Evolutionary conservation across 495 filamentous ascomycete species (phyloP).

Genomic region (Xylaria venustula): DNA sequence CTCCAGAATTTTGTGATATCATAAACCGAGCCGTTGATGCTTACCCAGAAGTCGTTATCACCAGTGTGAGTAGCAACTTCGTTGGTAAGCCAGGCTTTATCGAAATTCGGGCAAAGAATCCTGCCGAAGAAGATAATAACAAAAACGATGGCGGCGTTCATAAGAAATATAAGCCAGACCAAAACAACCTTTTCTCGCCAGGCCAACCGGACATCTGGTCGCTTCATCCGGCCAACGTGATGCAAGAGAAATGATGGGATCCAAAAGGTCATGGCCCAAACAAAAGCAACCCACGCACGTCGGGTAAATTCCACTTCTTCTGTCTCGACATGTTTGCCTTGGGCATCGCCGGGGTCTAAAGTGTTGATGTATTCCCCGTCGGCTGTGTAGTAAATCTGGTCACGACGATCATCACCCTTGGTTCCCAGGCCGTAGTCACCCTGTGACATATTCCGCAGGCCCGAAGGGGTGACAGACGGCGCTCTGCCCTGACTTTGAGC

Average conservation of each 20-base stretch:
- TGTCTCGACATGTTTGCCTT: slow-evolving; percentile 73
- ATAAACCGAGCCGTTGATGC: slow-evolving; percentile 85
- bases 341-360: slow-evolving; percentile 72
- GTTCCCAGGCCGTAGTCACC: slow-evolving; percentile 85
- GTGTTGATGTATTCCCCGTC: slow-evolving; percentile 55
- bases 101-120: slow-evolving; percentile 83
- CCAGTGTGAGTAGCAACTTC: slow-evolving; percentile 72
- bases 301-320: slow-evolving; percentile 60
- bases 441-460: slow-evolving; percentile 57
- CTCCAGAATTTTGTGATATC: slow-evolving; percentile 88
- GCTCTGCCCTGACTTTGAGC: slow-evolving; percentile 58
- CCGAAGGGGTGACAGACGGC: slow-evolving; percentile 72
- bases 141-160: slow-evolving; percentile 86
- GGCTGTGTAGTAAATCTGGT: slow-evolving; percentile 65
- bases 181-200: slow-evolving; percentile 95
- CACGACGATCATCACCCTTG: slow-evolving; percentile 80
- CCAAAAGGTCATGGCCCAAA: slow-evolving; percentile 91
- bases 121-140: slow-evolving; percentile 87
- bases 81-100: slow-evolving; percentile 80
- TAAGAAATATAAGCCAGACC: slow-evolving; percentile 71
- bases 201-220: slow-evolving; percentile 93
- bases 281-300: slow-evolving; percentile 73
- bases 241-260: slow-evolving; percentile 82
- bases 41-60: slow-evolving; percentile 80
- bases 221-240: slow-evolving; percentile 92